Conservation (phyloP, 2,329 filamentous ascomycete species). For the Metarhizium guizhouense region DNA sequence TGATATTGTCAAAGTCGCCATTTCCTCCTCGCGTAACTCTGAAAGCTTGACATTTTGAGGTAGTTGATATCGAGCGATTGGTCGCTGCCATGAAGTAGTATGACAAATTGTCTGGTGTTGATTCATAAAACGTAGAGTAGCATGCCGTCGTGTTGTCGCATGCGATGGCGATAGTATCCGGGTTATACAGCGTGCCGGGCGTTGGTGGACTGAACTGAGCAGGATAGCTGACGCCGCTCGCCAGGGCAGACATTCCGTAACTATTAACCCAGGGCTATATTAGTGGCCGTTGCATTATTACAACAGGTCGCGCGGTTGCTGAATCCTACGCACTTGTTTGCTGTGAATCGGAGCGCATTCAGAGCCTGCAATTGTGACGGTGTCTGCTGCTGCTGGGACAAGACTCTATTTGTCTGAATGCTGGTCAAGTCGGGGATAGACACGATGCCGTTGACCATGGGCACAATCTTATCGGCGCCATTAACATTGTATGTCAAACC, state of each 20-base stretch:
- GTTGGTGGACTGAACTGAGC: conserved; percentile 13
- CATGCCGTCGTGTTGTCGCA: conserved; percentile 23
- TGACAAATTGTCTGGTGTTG: conserved; percentile 7
- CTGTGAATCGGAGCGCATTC: conserved; percentile 31
- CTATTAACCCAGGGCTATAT: conserved; percentile 11
- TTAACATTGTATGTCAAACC: conserved; percentile 34
- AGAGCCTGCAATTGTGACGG: conserved; percentile 8
- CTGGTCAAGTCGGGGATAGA: conserved; percentile 26
- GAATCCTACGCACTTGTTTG: conserved; percentile 24
- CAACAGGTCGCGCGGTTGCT: not conserved
- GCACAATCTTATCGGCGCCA: conserved; percentile 21
- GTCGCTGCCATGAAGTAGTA: conserved; percentile 19
- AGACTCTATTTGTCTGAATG: conserved; percentile 22
- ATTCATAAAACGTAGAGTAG: conserved; percentile 30
- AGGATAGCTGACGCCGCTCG: conserved; percentile 13
- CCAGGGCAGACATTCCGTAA: conserved; percentile 29
- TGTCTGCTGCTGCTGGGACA: conserved; percentile 10
- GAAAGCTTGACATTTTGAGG: conserved; percentile 20
- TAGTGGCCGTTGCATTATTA: not conserved
- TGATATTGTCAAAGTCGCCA: conserved; percentile 17
- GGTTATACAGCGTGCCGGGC: conserved; percentile 21
- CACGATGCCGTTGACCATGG: conserved; percentile 24
- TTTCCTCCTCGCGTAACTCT: conserved; percentile 22
- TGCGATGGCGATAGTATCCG: conserved; percentile 17
- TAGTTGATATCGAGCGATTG: conserved; percentile 21